Conservation (phyloP, 2,329 filamentous ascomycete genomes). For the Amylocarpus encephaloides region DNA sequence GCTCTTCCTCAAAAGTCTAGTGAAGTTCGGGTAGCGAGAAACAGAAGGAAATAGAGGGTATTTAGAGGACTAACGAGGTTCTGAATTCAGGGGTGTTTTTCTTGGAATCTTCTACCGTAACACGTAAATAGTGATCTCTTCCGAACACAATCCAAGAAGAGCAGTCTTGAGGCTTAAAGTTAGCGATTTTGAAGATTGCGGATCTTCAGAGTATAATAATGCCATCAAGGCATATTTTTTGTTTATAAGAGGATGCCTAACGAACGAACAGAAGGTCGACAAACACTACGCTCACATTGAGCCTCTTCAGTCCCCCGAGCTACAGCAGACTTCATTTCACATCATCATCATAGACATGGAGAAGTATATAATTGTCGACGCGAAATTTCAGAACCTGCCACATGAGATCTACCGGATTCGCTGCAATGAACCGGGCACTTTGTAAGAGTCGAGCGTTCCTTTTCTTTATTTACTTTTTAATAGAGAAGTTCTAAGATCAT, state of each 20-base stretch:
- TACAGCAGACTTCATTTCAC: slow-evolving; percentile 12
- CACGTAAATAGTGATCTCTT: slow-evolving; percentile 1
- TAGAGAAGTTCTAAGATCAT: slow-evolving; percentile 6
- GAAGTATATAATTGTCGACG: slow-evolving; percentile 8
- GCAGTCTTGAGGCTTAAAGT: slow-evolving; percentile 15
- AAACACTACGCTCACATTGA: slow-evolving; percentile 16
- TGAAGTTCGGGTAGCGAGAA: too few relatives aligned
- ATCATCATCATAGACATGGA: slow-evolving; percentile 13
- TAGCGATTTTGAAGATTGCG: slow-evolving; percentile 12
- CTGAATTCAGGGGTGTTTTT: too few relatives aligned
- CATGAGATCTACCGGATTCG: slow-evolving; percentile 13
- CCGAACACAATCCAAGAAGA: slow-evolving; percentile 11
- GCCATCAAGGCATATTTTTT: slow-evolving; percentile 15
- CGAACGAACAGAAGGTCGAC: slow-evolving; percentile 11
- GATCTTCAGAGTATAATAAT: slow-evolving; percentile 9
- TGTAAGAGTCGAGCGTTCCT: slow-evolving; percentile 6
- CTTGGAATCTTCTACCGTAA: background rate
- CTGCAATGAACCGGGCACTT: slow-evolving; percentile 6
- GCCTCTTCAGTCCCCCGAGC: slow-evolving; percentile 14
- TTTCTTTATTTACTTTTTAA: slow-evolving; percentile 6
- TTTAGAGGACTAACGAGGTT: too few relatives aligned
- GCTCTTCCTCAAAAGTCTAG: too few relatives aligned
- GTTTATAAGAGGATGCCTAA: slow-evolving; percentile 12
- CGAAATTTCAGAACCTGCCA: slow-evolving; percentile 7
- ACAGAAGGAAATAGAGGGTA: too few relatives aligned